Percentiles rank a stretch among this genome's conserved stretches.
Conservation (phyloP, 2,329 filamentous ascomycete genomes). For the Gremmenia infestans region DNA sequence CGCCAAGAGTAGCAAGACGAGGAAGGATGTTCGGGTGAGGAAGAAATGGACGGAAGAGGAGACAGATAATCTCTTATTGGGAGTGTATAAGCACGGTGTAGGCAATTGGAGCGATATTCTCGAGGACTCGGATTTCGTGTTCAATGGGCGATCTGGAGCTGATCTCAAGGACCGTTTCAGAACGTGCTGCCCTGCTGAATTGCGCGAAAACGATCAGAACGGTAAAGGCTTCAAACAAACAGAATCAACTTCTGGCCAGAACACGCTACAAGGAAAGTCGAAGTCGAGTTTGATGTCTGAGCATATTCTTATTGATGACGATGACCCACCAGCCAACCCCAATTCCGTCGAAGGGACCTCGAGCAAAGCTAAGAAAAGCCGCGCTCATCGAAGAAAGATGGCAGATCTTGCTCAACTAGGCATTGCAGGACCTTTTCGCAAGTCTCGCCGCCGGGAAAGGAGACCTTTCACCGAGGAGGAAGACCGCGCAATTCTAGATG, state of each 20-base stretch:
- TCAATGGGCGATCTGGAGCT: constrained; percentile 56
- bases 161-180: constrained; percentile 63
- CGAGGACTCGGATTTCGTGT: constrained; percentile 54
- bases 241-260: constrained; percentile 7
- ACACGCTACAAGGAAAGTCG: constrained; percentile 30
- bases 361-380: constrained; percentile 44
- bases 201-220: constrained; percentile 41
- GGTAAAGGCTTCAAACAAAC: constrained; percentile 7
- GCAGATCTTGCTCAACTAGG: constrained; percentile 53
- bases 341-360: constrained; percentile 26
- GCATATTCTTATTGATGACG: constrained; percentile 42
- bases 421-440: constrained; percentile 58
- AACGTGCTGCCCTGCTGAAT: constrained; percentile 59
- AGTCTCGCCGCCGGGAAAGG: constrained; percentile 54
- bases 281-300: constrained; percentile 49
- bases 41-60: constrained; percentile 62
- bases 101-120: constrained; percentile 62
- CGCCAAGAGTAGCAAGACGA: constrained; percentile 6
- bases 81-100: constrained; percentile 57
- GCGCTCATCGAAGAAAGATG: constrained; percentile 51
- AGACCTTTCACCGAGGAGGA: constrained; percentile 59
- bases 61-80: constrained; percentile 56
- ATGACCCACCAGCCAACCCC: constrained; percentile 12
- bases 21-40: constrained; percentile 51
- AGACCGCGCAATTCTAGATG: constrained; percentile 56